phyloP scores from a whole-genome alignment of 208 protist species.

The Acanthamoeba culbertsoni region DNA sequence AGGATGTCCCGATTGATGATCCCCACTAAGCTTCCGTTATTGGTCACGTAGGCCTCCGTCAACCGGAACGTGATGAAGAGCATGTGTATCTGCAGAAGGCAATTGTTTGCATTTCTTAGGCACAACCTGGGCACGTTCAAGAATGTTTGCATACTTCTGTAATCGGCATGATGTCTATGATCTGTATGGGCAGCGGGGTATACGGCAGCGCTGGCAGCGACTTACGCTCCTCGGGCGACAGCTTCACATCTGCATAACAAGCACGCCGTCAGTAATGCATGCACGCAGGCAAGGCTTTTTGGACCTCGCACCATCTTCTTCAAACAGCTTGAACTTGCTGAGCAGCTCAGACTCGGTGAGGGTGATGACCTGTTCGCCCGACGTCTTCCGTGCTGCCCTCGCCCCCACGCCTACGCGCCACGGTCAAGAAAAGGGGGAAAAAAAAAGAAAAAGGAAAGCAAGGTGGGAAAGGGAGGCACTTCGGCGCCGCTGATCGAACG shows the following conservation, averaged over 20 bases:
- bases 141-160: not conserved
- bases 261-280: too few species aligned
- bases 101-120: too few species aligned
- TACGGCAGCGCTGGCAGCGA: not conserved
- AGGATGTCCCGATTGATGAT: slow-evolving; percentile 19
- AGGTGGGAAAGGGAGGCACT: not conserved
- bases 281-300: not conserved
- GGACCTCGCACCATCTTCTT: slow-evolving; percentile 1
- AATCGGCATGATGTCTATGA: not conserved
- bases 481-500: not conserved
- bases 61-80: slow-evolving; percentile 59
- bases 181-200: not conserved
- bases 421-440: not conserved
- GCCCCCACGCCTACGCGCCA: not conserved
- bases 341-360: not conserved
- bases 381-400: not conserved
- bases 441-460: not conserved
- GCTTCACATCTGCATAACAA: not conserved
- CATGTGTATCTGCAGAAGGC: slow-evolving; percentile 22
- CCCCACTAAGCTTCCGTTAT: slow-evolving; percentile 3
- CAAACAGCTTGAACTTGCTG: slow-evolving; percentile 33
- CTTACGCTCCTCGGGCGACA: not conserved
- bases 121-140: not conserved
- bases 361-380: not conserved
- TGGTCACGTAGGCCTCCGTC: slow-evolving; percentile 55